These are phyloP conservation scores for Mycena polygramma DNA, from an alignment of 768 basidiomycete species.

Conservation along the genomic window DNA sequence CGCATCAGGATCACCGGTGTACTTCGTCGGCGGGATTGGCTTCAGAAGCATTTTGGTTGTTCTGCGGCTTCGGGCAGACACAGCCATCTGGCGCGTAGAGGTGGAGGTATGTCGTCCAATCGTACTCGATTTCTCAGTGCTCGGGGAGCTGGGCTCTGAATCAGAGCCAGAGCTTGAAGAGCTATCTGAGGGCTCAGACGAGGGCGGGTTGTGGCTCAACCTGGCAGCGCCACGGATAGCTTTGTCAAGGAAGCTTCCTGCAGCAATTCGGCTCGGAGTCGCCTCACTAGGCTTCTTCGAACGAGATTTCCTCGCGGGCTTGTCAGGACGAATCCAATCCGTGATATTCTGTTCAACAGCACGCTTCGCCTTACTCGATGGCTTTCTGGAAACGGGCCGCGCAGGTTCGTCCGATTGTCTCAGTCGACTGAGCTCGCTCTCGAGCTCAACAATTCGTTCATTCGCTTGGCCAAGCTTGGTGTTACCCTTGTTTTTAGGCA, in stretches of 20 bases:
- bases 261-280: constrained; percentile 9
- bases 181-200: constrained; percentile 11
- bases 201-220: not conserved
- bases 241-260: constrained; percentile 18
- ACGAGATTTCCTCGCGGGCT: not conserved
- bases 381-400: not conserved
- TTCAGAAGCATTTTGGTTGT: constrained; percentile 39
- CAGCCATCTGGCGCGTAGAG: not conserved
- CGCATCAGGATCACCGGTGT: constrained; percentile 43
- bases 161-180: constrained; percentile 5
- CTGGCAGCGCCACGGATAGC: constrained; percentile 4
- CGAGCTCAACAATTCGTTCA: constrained; percentile 5
- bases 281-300: not conserved
- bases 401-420: constrained; percentile 1
- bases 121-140: not conserved
- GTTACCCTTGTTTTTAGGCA: not conserved
- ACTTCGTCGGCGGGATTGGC: constrained; percentile 42
- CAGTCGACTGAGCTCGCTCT: constrained; percentile 8
- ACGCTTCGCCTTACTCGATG: not conserved
- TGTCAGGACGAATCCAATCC: not conserved
- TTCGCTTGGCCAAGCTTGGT: constrained; percentile 10
- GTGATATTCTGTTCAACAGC: constrained; percentile 16
- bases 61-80: not conserved
- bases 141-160: not conserved
- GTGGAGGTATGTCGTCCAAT: not conserved